Evolutionary conservation across 2,329 filamentous ascomycete genomes (phyloP), one percentile per base, ranked within the genome.

Genomic region (Lachnellula hyalina): DNA sequence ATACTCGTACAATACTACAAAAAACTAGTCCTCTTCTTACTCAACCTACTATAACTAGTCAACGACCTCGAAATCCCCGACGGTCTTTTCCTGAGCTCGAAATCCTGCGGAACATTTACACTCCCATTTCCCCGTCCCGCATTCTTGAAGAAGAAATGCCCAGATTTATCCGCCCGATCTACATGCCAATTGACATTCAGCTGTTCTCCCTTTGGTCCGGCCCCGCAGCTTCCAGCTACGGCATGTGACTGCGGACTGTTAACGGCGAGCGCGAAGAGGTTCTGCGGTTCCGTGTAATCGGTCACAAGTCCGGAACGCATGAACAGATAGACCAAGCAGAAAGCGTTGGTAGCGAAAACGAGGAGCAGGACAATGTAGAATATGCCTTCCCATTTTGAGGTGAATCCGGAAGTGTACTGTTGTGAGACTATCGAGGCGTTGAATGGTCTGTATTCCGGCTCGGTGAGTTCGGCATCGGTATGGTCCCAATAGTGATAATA

Each of bases 281-380:
- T 91, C 52, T 86, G 82, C 0, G 88, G 86, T 64, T 93, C 88
- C 0, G 84, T 88, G 65, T 88, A 91, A 71, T 93, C 89, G 1
- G 86, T 91, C 6, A 93, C 81, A 21, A 89, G 78, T 0, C 82
- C 81, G 0, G 73, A 73, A 6, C 73, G 66, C 60, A 78, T 74
- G 46, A 80, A 66, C 49, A 86, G 68, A 70, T 90, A 90, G 2
- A 73, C 64, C 0, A 90, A 72, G 54, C 86, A 87, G 40, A 85
- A 72, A 25, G 85, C 56, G 67, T 89, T 91, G 62, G 87, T 81
- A 19, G 81, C 59, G 63, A 90, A 88, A 1, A 88, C 84, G 14
- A 84, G 70, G 1, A 78, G 65, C 0, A 93, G 78, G 0, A 91
- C 76, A 1, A 84, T 54, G 65, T 88, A 85, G 70, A 92, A 93